Base-by-base conservation (phyloP, 2,329 filamentous ascomycete genomes). In the Aureobasidium sp. region DNA sequence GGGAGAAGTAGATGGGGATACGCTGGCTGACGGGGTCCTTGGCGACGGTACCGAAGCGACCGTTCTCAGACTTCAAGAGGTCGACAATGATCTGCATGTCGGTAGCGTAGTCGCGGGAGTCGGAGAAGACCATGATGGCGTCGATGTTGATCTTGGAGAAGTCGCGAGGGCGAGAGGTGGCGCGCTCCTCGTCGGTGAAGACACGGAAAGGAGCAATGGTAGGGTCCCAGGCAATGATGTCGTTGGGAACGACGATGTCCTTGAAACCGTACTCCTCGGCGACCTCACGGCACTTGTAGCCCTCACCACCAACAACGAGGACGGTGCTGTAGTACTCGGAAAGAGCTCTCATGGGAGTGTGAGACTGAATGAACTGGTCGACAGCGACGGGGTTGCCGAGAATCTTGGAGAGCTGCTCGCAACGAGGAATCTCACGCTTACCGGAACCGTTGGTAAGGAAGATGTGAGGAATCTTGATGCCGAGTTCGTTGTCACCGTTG, bases 61-160 rank as follows among this genome's bases (percentile, higher is more conserved):
- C 88, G 70, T 89, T 81, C 74, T 89, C 82, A 51, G 84, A 84
- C 60, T 85, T 84, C 51, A 90, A 78, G 62, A 90, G 79, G 71
- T 90, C 87, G 75, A 90, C 84, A 74, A 89, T 89, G 76, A 90
- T 86, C 74, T 90, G 87, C 76, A 88, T 84, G 74, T 90, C 87
- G 64, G 86, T 89, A 39, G 85, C 85, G 74, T 89, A 90, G 75
- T 90, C 87, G 68, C 87, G 82, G 56, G 84, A 87, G 76, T 89
- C 87, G 64, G 85, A 87, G 77, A 89, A 89, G 70, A 89, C 86
- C 72, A 90, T 80, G 75, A 90, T 89, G 67, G 87, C 87, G 49
- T 89, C 84, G 70, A 90, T 89, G 75, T 87, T 86, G 72, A 80
- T 76, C 77, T 89, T 85, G 71, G 79, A 81, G 77, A 90, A 90